These are phyloP conservation scores for Wakefieldia striispora DNA, from an alignment of 768 basidiomycete genomes.

Conservation along the genomic window DNA sequence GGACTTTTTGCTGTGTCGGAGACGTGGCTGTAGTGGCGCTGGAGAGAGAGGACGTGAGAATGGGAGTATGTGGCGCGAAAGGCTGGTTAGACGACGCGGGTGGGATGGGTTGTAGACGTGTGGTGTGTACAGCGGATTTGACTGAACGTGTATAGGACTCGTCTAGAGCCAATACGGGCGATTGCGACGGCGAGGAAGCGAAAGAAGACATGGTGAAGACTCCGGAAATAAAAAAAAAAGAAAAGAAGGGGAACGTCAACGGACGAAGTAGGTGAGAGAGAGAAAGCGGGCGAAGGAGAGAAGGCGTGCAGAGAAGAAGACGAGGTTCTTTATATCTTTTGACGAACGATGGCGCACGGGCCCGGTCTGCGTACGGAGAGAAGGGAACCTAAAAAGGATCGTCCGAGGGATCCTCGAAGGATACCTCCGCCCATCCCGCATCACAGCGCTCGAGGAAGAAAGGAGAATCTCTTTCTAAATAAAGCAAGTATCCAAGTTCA, in stretches of 20 bases:
- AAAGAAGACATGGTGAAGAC: constrained; percentile 25
- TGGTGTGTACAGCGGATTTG: constrained; percentile 3
- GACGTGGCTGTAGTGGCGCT: constrained; percentile 15
- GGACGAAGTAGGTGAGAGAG: constrained; percentile 16
- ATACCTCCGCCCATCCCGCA: constrained; percentile 20
- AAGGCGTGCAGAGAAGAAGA: constrained; percentile 10
- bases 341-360: constrained; percentile 27
- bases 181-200: constrained; percentile 25
- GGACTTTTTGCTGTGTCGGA: constrained; percentile 16
- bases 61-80: constrained; percentile 21
- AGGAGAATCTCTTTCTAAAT: constrained; percentile 20
- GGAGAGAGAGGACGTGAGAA: constrained; percentile 8
- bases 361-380: constrained; percentile 23
- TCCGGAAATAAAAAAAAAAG: constrained; percentile 13
- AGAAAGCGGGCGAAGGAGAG: constrained; percentile 5
- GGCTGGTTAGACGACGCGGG: constrained; percentile 14
- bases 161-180: constrained; percentile 19
- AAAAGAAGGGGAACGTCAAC: constrained; percentile 9
- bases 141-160: constrained; percentile 7
- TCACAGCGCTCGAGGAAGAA: constrained; percentile 4
- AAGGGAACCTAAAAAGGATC: constrained; percentile 13
- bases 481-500: constrained; percentile 27
- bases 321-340: constrained; percentile 25
- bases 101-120: constrained; percentile 5
- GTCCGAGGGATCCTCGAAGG: constrained; percentile 23